Conservation (phyloP, 768 basidiomycete genomes). For the Astraeus odoratus region DNA sequence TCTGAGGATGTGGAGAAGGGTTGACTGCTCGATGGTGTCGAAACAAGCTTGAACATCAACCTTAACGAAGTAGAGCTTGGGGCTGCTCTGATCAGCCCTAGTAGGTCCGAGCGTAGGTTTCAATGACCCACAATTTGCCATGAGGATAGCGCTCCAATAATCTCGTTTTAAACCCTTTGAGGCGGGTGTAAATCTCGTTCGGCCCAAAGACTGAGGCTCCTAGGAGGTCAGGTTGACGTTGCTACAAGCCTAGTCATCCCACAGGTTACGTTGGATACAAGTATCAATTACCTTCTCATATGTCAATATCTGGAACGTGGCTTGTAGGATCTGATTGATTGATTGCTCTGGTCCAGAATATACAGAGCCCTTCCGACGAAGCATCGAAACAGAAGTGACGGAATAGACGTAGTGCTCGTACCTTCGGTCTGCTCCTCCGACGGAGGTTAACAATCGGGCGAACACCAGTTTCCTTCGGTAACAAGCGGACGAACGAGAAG, state of each 20-base stretch:
- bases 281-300: conserved; percentile 66
- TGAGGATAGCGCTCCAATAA: conserved; percentile 32
- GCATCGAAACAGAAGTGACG: neutral
- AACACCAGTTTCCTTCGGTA: conserved; percentile 94
- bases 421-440: conserved; percentile 36
- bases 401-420: conserved; percentile 4
- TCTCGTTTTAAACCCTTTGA: conserved; percentile 64
- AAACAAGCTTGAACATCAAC: conserved; percentile 95
- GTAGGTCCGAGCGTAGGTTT: neutral
- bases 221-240: conserved; percentile 51
- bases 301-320: conserved; percentile 79
- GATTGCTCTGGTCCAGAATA: conserved; percentile 40
- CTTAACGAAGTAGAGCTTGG: conserved; percentile 91
- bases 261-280: neutral
- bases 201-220: conserved; percentile 81
- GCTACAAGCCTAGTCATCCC: conserved; percentile 34
- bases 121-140: conserved; percentile 46
- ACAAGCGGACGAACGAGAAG: conserved; percentile 77
- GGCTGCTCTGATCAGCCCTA: conserved; percentile 38
- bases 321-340: conserved; percentile 83
- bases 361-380: conserved; percentile 22
- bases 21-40: conserved; percentile 90
- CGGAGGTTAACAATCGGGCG: conserved; percentile 90
- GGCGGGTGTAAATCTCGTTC: conserved; percentile 70
- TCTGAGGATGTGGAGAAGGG: conserved; percentile 69